A percentile compares a stretch with the other conserved stretches of the same genome.
These are phyloP conservation scores for Apiotrichum laibachii DNA, from an alignment of 1,284 basidiomycete species.

Conservation along the genomic window DNA sequence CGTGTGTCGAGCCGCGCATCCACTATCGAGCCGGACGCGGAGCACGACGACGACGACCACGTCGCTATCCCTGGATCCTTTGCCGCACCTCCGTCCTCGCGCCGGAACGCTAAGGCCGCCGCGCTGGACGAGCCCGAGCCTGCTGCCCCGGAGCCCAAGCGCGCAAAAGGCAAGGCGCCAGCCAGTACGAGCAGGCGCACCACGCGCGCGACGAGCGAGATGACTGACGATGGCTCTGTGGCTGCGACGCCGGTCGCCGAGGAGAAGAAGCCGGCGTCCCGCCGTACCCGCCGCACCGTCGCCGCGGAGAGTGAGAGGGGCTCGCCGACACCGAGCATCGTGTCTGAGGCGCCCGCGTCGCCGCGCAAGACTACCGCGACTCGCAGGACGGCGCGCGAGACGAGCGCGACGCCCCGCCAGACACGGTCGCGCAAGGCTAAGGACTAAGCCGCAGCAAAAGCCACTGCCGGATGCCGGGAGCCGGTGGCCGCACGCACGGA, in stretches of 20 bases:
- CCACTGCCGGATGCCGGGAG: too few species aligned
- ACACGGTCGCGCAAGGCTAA: conserved; percentile 22
- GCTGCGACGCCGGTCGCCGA: conserved; percentile 7
- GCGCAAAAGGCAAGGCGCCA: conserved; percentile 21
- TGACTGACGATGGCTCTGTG: conserved; percentile 17
- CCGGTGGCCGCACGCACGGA: too few species aligned
- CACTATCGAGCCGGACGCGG: conserved; percentile 8
- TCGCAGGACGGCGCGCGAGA: conserved; percentile 6
- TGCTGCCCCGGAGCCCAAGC: conserved; percentile 4
- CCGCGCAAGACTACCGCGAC: too few species aligned
- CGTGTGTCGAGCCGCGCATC: too few species aligned
- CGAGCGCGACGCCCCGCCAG: conserved; percentile 27
- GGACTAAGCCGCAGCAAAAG: conserved; percentile 1
- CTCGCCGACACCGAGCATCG: conserved; percentile 43
- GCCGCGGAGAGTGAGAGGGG: conserved; percentile 30
- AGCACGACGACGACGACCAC: conserved; percentile 17
- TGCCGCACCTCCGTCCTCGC: conserved; percentile 20
- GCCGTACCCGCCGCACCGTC: conserved; percentile 26
- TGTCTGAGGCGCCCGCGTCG: conserved; percentile 18
- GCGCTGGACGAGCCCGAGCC: conserved; percentile 23
- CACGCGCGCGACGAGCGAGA: conserved; percentile 24
- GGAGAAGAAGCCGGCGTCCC: background rate
- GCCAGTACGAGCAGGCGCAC: conserved; percentile 8
- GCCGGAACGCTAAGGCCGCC: conserved; percentile 34
- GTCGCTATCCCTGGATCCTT: too few species aligned